Evolutionary conservation across 352 stramenopile species (phyloP).

Genomic region (Phytophthora sp.): DNA sequence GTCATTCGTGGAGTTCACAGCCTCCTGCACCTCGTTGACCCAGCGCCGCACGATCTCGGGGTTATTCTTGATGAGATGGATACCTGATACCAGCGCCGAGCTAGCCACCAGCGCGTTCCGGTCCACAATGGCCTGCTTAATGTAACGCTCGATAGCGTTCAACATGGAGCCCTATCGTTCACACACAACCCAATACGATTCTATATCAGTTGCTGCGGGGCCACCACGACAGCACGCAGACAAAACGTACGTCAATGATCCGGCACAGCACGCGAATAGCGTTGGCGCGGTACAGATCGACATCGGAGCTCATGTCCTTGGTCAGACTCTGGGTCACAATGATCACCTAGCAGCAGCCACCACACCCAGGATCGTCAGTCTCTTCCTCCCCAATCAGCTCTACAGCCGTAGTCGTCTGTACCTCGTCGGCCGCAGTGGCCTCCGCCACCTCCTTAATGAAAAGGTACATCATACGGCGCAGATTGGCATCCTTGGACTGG

Average conservation of each 20-base stretch:
- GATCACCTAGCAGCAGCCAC: conserved; percentile 94
- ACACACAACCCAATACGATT: background rate
- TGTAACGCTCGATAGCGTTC: conserved; percentile 95
- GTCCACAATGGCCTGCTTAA: conserved; percentile 99
- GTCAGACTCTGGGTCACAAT: conserved; percentile 99
- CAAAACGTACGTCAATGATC: conserved; percentile 88
- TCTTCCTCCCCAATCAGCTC: background rate
- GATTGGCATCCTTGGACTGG: conserved; percentile 97
- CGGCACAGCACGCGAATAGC: conserved; percentile 98
- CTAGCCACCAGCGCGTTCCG: conserved; percentile 96
- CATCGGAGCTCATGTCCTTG: conserved; percentile 99
- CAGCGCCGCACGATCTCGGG: conserved; percentile 93
- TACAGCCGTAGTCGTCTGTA: conserved; percentile 4
- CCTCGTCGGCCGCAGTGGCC: conserved; percentile 87
- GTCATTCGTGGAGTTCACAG: conserved; percentile 94
- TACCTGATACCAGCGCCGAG: conserved; percentile 96
- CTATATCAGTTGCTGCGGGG: conserved; percentile 13
- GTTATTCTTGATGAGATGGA: conserved; percentile 94
- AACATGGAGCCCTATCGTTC: conserved; percentile 83
- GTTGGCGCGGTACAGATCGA: conserved; percentile 99
- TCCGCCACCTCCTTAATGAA: conserved; percentile 99
- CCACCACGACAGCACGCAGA: background rate
- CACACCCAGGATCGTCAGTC: conserved; percentile 14
- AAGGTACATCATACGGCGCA: conserved; percentile 99
- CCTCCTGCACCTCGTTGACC: conserved; percentile 98